Evolutionary conservation across 1,284 basidiomycete species (phyloP).

Genomic region (Austroboletus novae-zelandiae): DNA sequence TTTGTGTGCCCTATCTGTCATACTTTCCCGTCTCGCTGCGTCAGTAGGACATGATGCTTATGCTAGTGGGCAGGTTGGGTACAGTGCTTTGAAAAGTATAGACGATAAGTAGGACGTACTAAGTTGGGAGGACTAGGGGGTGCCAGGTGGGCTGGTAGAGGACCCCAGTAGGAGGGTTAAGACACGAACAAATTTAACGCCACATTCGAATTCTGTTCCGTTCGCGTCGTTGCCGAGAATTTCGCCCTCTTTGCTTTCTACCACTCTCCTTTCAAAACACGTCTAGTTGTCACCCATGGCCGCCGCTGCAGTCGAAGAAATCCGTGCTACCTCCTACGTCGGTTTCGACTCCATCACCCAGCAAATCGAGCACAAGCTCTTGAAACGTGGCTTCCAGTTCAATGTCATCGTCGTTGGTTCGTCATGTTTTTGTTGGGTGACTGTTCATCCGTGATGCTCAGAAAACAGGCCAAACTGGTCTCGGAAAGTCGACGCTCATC

Average conservation of each 20-base stretch:
- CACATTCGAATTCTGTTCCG: slow-evolving; percentile 23
- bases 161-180: slow-evolving; percentile 28
- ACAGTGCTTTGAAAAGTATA: slow-evolving; percentile 27
- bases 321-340: slow-evolving; percentile 85
- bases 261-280: slow-evolving; percentile 20
- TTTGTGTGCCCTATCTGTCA: slow-evolving; percentile 42
- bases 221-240: slow-evolving; percentile 16
- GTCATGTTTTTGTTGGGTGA: slow-evolving; percentile 32
- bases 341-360: slow-evolving; percentile 95
- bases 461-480: slow-evolving; percentile 84
- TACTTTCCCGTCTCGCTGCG: slow-evolving; percentile 20
- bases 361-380: slow-evolving; percentile 98
- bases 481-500: slow-evolving; percentile 98
- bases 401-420: slow-evolving; percentile 94
- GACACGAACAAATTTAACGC: slow-evolving; percentile 34
- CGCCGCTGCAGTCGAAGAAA: slow-evolving; percentile 59
- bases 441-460: neutral
- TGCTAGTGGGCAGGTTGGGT: slow-evolving; percentile 37
- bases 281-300: slow-evolving; percentile 36
- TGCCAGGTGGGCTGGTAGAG: slow-evolving; percentile 16
- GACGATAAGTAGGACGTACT: slow-evolving; percentile 1
- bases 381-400: slow-evolving; percentile 99
- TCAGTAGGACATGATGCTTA: slow-evolving; percentile 26
- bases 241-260: slow-evolving; percentile 16
- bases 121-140: slow-evolving; percentile 7